Evolutionary conservation across 2,329 filamentous ascomycete species (phyloP).

Genomic region (Claviceps pusilla): DNA sequence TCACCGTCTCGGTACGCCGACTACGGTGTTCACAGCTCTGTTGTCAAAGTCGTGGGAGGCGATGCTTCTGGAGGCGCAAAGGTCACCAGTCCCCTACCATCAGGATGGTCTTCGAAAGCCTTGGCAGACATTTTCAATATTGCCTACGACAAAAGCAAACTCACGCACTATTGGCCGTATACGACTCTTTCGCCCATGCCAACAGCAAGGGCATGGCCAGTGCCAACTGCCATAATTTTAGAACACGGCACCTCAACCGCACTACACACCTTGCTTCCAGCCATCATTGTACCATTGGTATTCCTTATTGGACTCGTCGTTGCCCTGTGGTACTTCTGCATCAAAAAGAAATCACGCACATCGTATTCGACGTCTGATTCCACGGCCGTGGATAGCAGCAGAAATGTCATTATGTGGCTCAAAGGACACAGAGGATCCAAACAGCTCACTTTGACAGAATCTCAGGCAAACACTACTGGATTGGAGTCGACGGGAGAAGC

Average conservation of each 20-base stretch:
- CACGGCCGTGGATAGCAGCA: conserved; percentile 30
- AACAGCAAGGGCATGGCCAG: not conserved
- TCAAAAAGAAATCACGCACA: conserved; percentile 26
- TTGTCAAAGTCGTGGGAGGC: conserved; percentile 55
- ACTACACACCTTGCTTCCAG: conserved; percentile 6
- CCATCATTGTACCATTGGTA: conserved; percentile 6
- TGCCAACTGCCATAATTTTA: not conserved
- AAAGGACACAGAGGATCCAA: conserved; percentile 29
- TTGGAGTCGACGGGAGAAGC: not conserved
- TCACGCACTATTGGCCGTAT: conserved; percentile 49
- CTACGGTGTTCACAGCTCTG: conserved; percentile 55
- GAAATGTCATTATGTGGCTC: conserved; percentile 38
- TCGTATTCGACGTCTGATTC: conserved; percentile 20
- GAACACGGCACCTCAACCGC: not conserved
- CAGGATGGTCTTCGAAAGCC: conserved; percentile 34
- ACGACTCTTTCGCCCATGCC: conserved; percentile 4
- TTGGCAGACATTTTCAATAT: conserved; percentile 39
- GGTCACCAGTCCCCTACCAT: conserved; percentile 44
- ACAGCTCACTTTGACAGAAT: conserved; percentile 7
- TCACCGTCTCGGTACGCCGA: conserved; percentile 44
- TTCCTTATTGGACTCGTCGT: conserved; percentile 16
- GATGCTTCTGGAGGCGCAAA: conserved; percentile 53
- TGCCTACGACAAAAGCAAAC: conserved; percentile 39
- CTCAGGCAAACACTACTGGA: not conserved
- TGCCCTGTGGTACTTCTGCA: conserved; percentile 36